These are phyloP conservation scores for Coemansia sp. DNA, from an alignment of 192 early-diverging fungal species.

Conservation along the genomic window DNA sequence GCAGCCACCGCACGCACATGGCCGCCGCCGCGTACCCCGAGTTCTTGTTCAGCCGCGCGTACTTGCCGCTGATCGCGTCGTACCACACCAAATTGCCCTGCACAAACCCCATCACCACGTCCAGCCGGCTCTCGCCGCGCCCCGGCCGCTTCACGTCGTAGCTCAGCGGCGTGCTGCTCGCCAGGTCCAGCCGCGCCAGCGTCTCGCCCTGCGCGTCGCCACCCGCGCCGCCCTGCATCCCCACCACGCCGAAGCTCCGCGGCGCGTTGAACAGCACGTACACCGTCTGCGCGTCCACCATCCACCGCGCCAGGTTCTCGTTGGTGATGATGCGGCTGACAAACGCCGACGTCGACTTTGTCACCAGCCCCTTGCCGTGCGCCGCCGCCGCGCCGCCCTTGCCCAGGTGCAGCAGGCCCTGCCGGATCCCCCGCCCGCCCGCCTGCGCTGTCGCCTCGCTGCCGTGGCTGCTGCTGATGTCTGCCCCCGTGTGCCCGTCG, in stretches of 20 bases:
- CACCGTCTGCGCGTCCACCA: slow-evolving; percentile 6
- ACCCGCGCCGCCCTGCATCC: slow-evolving; percentile 49
- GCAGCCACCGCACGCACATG: slow-evolving; percentile 85
- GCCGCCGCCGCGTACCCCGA: slow-evolving; percentile 66
- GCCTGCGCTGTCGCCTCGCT: slow-evolving; percentile 12
- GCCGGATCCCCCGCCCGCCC: slow-evolving; percentile 19
- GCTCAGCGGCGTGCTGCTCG: slow-evolving; percentile 72
- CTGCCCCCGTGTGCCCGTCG: too few relatives aligned
- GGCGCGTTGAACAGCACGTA: slow-evolving; percentile 39
- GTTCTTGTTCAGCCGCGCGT: slow-evolving; percentile 77
- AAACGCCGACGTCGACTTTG: slow-evolving; percentile 71
- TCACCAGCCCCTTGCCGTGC: slow-evolving; percentile 63
- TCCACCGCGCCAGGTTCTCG: slow-evolving; percentile 58
- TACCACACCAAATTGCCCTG: slow-evolving; percentile 82
- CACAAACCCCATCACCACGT: slow-evolving; percentile 80
- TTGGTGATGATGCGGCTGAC: slow-evolving; percentile 66
- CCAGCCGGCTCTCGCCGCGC: slow-evolving; percentile 64
- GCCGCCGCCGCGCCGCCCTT: slow-evolving; percentile 11
- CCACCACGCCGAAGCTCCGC: slow-evolving; percentile 13
- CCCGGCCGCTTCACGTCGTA: slow-evolving; percentile 80
- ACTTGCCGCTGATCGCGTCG: slow-evolving; percentile 83
- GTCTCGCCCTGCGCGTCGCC: slow-evolving; percentile 53
- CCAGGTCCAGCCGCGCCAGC: slow-evolving; percentile 72
- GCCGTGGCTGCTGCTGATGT: neutral
- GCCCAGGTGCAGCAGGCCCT: slow-evolving; percentile 12